Percentiles rank a stretch among this genome's conserved stretches.
These are phyloP conservation scores for Glebionis coronaria DNA, from an alignment of 129 eudicot genomes.

Conservation along the genomic window DNA sequence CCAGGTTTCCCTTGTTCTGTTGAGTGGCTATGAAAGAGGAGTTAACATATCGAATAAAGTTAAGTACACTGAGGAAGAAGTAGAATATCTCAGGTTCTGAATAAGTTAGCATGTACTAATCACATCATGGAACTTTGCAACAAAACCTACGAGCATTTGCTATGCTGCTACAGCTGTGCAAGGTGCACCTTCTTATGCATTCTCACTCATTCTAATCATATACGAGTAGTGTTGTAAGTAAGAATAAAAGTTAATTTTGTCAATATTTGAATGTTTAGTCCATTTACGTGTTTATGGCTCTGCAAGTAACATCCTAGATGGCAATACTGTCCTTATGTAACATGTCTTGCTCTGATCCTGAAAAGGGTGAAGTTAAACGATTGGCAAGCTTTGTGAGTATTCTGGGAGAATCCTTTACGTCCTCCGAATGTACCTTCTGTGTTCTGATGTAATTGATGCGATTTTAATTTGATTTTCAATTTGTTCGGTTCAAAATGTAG, in stretches of 20 bases:
- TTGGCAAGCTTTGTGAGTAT: constrained; percentile 94
- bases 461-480: constrained; percentile 1
- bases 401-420: constrained; percentile 90
- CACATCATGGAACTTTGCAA: no score
- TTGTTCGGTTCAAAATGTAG: constrained; percentile 17
- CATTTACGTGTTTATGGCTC: neutral
- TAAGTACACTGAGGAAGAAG: no score
- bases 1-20: no score
- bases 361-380: constrained; percentile 84
- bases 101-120: no score
- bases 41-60: no score
- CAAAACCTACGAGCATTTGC: no score
- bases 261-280: neutral
- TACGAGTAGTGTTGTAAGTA: neutral
- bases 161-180: no score
- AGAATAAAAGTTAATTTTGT: neutral
- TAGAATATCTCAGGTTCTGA: no score
- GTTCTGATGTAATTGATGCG: constrained; percentile 7
- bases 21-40: no score
- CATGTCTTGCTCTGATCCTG: constrained; percentile 12
- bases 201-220: neutral
- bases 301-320: neutral
- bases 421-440: constrained; percentile 70
- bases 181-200: no score
- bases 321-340: neutral